A percentile compares a stretch with the other conserved stretches of the same genome.
Conservation (phyloP, 177 flowering plant genomes). For the Vitis hybrid region DNA sequence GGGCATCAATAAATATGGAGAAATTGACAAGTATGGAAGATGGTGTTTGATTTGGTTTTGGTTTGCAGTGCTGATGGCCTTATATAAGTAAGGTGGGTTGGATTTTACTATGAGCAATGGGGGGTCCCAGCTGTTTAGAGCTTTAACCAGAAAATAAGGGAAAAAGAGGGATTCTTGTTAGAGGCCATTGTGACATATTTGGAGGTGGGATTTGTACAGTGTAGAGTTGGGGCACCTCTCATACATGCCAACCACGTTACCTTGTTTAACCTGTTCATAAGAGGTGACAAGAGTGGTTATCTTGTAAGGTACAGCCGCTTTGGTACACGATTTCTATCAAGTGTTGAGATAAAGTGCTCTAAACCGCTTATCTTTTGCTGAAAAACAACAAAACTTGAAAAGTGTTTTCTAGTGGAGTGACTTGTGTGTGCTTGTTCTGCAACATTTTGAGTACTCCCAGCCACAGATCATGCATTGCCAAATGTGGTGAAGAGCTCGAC, state of each 20-base stretch:
- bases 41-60: conserved; percentile 1
- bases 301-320: background rate
- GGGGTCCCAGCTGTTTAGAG: background rate
- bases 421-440: no score
- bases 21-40: background rate
- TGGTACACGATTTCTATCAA: conserved; percentile 16
- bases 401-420: background rate
- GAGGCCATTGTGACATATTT: background rate
- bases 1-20: background rate
- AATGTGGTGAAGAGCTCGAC: no score
- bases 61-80: background rate
- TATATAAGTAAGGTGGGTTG: background rate
- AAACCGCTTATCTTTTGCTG: conserved; percentile 7
- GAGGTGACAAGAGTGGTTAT: conserved; percentile 11
- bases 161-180: background rate
- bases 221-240: background rate
- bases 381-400: background rate
- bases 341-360: background rate
- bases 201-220: conserved; percentile 1
- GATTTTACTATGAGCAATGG: no score
- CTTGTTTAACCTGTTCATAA: conserved; percentile 4
- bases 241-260: conserved; percentile 15
- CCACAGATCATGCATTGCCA: no score
- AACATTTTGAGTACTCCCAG: no score
- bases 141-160: conserved; percentile 16